A percentile compares a stretch with the other conserved stretches of the same genome.
These are phyloP conservation scores for Polyrhizophydium stewartii DNA, from an alignment of 371 early-diverging fungal genomes.

Conservation along the genomic window DNA sequence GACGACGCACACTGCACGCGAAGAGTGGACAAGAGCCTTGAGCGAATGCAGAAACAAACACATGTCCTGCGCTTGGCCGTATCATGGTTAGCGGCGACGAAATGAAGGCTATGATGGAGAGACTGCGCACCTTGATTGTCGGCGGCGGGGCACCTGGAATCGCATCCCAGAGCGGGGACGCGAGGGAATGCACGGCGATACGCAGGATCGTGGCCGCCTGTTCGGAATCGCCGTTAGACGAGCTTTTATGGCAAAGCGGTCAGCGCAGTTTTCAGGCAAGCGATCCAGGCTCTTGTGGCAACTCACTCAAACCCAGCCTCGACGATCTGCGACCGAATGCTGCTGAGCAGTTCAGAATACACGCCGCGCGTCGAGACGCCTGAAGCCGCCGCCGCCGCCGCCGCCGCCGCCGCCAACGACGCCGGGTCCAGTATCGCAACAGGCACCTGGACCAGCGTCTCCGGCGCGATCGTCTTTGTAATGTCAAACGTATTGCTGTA, in stretches of 20 bases:
- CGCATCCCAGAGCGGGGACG: constrained; percentile 22
- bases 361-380: too few species aligned
- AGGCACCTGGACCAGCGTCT: constrained; percentile 46
- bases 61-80: constrained; percentile 19
- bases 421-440: not conserved
- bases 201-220: constrained; percentile 53
- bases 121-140: not conserved
- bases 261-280: too few species aligned
- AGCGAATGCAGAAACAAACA: constrained; percentile 72
- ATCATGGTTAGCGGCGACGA: not conserved
- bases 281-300: too few species aligned
- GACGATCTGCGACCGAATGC: constrained; percentile 51
- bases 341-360: constrained; percentile 9
- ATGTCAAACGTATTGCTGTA: constrained; percentile 76
- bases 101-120: not conserved
- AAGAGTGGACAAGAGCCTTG: constrained; percentile 69
- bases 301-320: constrained; percentile 54
- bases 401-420: not conserved
- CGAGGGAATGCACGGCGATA: constrained; percentile 74
- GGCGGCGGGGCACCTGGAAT: not conserved
- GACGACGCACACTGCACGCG: constrained; percentile 72
- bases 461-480: constrained; percentile 59
- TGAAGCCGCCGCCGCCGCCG: too few species aligned
- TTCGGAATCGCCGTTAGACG: not conserved
- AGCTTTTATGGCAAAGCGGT: too few species aligned